phyloP scores from a whole-genome alignment of 768 basidiomycete species.

The Tulasnella calospora region DNA sequence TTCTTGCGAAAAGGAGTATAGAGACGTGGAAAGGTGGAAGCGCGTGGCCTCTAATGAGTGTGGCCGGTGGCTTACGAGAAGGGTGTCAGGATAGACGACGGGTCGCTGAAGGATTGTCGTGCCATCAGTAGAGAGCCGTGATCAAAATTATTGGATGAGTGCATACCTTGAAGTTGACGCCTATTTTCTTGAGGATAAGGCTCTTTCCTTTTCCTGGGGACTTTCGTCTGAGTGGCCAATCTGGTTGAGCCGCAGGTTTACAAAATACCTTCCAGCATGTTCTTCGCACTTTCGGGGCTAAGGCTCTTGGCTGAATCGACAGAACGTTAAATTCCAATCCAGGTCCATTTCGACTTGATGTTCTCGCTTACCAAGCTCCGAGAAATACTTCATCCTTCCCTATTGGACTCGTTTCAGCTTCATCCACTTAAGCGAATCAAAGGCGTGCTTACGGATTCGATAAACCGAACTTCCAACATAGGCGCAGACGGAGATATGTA shows the following conservation, averaged over 20 bases:
- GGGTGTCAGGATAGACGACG: constrained; percentile 70
- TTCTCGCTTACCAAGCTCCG: constrained; percentile 40
- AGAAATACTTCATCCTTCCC: constrained; percentile 68
- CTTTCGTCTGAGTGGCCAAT: neutral
- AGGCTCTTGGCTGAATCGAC: constrained; percentile 46
- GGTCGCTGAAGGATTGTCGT: constrained; percentile 43
- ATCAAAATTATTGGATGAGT: neutral
- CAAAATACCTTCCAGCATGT: constrained; percentile 40
- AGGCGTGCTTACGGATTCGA: constrained; percentile 48
- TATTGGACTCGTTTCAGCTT: constrained; percentile 31
- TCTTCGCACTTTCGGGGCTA: constrained; percentile 50
- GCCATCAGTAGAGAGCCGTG: neutral
- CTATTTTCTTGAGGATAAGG: constrained; percentile 66
- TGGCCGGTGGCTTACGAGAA: constrained; percentile 39
- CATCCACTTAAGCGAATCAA: neutral
- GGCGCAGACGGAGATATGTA: neutral
- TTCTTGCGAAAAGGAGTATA: constrained; percentile 61
- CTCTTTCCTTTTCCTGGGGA: constrained; percentile 60
- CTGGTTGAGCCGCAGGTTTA: neutral
- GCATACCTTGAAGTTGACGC: constrained; percentile 49
- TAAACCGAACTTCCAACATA: neutral
- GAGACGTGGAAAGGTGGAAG: constrained; percentile 46
- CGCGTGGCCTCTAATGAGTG: constrained; percentile 37
- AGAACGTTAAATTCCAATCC: neutral
- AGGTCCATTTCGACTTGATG: neutral